phyloP scores from a whole-genome alignment of 1,284 basidiomycete genomes.

The Pseudozyma flocculosa region DNA sequence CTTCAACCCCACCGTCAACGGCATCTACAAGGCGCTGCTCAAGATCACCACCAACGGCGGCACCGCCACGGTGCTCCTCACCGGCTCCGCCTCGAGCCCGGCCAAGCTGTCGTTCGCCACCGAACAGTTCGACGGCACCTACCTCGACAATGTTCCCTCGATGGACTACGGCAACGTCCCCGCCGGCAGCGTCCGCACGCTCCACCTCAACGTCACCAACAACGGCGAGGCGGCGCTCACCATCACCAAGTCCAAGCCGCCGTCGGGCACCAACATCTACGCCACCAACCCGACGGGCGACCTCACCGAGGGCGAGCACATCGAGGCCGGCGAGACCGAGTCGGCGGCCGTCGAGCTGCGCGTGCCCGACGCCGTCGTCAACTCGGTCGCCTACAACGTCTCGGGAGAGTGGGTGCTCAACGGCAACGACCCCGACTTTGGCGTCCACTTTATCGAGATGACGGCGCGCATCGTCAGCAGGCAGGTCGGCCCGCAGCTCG shows the following conservation, averaged over 20 bases:
- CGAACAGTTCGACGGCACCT: slow-evolving; percentile 8
- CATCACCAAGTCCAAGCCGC: slow-evolving; percentile 18
- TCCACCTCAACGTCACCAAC: slow-evolving; percentile 9
- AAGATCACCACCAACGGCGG: slow-evolving; percentile 13
- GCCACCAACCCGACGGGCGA: slow-evolving; percentile 7
- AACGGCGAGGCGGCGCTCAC: slow-evolving; percentile 8
- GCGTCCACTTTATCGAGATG: slow-evolving; percentile 15
- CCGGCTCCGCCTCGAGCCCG: slow-evolving; percentile 6
- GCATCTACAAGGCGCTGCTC: slow-evolving; percentile 4
- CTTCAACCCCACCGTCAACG: slow-evolving; percentile 11
- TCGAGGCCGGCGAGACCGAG: slow-evolving; percentile 4
- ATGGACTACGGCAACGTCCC: slow-evolving; percentile 15
- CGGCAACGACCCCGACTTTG: slow-evolving; percentile 19
- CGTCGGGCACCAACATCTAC: slow-evolving; percentile 1
- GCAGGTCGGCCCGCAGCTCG: slow-evolving; percentile 7
- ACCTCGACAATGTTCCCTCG: slow-evolving; percentile 1
- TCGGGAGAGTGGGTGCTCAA: slow-evolving; percentile 12
- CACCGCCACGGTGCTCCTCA: slow-evolving; percentile 5
- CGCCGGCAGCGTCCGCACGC: not conserved
- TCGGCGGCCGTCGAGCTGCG: slow-evolving; percentile 2
- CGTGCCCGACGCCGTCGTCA: slow-evolving; percentile 1
- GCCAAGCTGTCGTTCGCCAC: slow-evolving; percentile 2
- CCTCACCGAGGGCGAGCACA: slow-evolving; percentile 9
- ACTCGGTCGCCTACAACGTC: slow-evolving; percentile 5
- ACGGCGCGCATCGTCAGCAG: slow-evolving; percentile 8